A percentile compares a stretch with the other conserved stretches of the same genome.
phyloP scores from a whole-genome alignment of 2,329 filamentous ascomycete genomes.

The Apiospora kogelbergensis region DNA sequence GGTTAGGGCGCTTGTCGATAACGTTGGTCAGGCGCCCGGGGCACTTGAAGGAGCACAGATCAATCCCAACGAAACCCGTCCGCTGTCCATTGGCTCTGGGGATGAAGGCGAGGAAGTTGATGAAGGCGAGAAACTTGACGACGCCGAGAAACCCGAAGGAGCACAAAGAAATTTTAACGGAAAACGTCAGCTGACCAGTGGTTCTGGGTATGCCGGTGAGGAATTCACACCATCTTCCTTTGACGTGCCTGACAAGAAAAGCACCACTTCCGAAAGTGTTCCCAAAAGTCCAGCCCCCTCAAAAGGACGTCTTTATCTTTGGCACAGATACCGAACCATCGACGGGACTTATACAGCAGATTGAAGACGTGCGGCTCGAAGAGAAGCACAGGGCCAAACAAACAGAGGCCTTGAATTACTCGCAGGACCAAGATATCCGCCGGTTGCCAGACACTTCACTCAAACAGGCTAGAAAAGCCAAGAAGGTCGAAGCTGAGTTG shows the following conservation, averaged over 20 bases:
- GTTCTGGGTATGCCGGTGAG: neutral
- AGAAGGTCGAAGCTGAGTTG: too few species aligned
- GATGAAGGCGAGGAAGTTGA: neutral
- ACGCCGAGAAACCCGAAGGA: neutral
- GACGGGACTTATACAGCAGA: too few species aligned
- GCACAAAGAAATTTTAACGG: neutral
- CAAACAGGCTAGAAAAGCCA: too few species aligned
- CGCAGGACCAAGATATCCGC: too few species aligned
- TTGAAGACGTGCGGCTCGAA: too few species aligned
- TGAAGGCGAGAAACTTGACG: too few species aligned
- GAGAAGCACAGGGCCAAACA: neutral
- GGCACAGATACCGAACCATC: neutral
- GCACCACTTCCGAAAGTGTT: neutral
- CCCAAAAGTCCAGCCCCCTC: neutral
- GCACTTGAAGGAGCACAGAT: neutral
- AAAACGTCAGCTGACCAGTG: neutral
- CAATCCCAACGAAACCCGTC: neutral
- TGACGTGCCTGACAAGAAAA: neutral
- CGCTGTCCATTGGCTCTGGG: neutral
- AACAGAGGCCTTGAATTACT: too few species aligned
- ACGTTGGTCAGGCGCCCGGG: neutral
- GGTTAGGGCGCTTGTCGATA: neutral
- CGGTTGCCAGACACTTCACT: too few species aligned
- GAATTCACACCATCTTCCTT: neutral
- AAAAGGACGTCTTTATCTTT: neutral